These are phyloP conservation scores for Danielozyma ontarioensis DNA, from an alignment of 805 yeast genomes.

Conservation along the genomic window DNA sequence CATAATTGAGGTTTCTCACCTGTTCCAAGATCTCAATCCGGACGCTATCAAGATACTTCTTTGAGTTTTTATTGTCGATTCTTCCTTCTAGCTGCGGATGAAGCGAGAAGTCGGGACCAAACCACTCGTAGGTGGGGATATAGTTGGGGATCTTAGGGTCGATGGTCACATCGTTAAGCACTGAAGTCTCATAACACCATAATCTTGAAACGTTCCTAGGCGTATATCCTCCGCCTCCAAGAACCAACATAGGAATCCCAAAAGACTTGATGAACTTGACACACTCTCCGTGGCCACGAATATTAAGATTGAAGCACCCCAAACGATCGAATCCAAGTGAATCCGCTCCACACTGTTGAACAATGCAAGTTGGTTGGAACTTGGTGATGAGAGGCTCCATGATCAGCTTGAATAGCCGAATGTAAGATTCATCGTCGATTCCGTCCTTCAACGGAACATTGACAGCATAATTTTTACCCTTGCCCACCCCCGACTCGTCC, in stretches of 20 bases:
- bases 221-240: constrained; percentile 98
- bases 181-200: constrained; percentile 93
- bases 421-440: constrained; percentile 86
- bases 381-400: constrained; percentile 87
- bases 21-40: constrained; percentile 74
- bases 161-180: constrained; percentile 56
- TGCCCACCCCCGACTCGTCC: constrained; percentile 83
- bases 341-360: constrained; percentile 97
- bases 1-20: constrained; percentile 75
- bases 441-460: constrained; percentile 95
- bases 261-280: constrained; percentile 84
- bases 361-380: constrained; percentile 90
- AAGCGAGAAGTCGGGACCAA: constrained; percentile 85
- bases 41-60: constrained; percentile 76
- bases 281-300: constrained; percentile 93
- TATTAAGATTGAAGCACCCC: constrained; percentile 90
- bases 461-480: constrained; percentile 81
- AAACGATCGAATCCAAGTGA: constrained; percentile 88
- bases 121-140: constrained; percentile 74
- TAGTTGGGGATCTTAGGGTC: constrained; percentile 51
- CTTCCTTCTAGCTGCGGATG: constrained; percentile 61
- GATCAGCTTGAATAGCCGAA: constrained; percentile 70
- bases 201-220: constrained; percentile 91
- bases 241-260: constrained; percentile 82
- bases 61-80: constrained; percentile 78